Percentiles rank a stretch among this genome's conserved stretches.
Evolutionary conservation across 148 eudicot genomes (phyloP).

Genomic region (Oxyria digyna): DNA sequence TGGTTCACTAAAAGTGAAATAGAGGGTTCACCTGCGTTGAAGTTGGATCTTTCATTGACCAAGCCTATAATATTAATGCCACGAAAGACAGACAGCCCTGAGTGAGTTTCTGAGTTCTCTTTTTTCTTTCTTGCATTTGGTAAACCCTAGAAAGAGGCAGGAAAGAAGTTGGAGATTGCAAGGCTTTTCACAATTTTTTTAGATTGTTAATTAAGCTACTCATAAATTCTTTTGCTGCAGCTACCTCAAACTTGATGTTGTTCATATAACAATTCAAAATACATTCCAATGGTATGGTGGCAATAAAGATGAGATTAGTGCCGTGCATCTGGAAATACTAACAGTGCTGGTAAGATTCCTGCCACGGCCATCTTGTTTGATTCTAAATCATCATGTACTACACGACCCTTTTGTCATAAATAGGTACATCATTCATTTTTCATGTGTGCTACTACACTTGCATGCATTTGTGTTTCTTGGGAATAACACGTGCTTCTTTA

Average conservation of each 20-base stretch:
- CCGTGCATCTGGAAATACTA: constrained; percentile 67
- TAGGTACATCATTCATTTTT: neutral
- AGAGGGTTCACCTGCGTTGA: constrained; percentile 94
- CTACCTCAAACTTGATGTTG: constrained; percentile 81
- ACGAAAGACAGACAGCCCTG: constrained; percentile 65
- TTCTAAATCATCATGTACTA: neutral
- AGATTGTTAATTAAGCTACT: neutral
- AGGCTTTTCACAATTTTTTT: neutral
- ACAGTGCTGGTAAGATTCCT: constrained; percentile 52
- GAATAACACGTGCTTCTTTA: neutral
- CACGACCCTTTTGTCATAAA: neutral
- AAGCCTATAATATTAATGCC: constrained; percentile 97
- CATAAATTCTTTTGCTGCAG: constrained; percentile 32
- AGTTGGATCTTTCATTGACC: constrained; percentile 71
- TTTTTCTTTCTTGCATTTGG: neutral
- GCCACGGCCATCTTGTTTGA: neutral
- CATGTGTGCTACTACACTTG: neutral
- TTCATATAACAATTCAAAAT: constrained; percentile 84
- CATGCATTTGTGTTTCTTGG: neutral
- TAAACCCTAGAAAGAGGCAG: neutral
- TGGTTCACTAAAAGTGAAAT: constrained; percentile 75
- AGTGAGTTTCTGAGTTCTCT: constrained; percentile 35
- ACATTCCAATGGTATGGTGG: constrained; percentile 72
- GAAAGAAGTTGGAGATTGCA: neutral
- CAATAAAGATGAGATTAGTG: constrained; percentile 52